Percentiles rank a stretch among this genome's conserved stretches.
These are phyloP conservation scores for Ilex aquifolium DNA, from an alignment of 257 asterid species.

Conservation along the genomic window DNA sequence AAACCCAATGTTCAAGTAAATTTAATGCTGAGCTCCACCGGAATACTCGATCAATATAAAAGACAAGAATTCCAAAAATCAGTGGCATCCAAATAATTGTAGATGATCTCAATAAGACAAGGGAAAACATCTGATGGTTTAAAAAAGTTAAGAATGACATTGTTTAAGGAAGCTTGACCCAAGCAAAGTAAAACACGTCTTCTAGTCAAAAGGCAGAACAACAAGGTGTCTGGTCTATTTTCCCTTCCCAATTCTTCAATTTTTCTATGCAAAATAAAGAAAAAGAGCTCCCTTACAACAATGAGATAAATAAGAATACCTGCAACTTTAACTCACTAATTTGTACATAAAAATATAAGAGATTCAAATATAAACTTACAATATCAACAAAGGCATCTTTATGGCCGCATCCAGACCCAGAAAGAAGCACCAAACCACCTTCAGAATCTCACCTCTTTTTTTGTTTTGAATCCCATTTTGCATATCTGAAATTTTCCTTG, in stretches of 20 bases:
- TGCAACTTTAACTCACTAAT: neutral
- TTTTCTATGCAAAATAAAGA: too few relatives aligned
- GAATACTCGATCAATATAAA: too few relatives aligned
- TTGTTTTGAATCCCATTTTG: conserved; percentile 27
- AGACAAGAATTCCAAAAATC: too few relatives aligned
- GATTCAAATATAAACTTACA: conserved; percentile 44
- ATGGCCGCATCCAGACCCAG: conserved; percentile 61
- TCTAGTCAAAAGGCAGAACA: neutral
- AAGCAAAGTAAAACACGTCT: neutral
- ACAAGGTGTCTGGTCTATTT: too few relatives aligned
- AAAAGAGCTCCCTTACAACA: too few relatives aligned
- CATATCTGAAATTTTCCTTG: conserved; percentile 34
- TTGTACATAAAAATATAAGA: conserved; percentile 8
- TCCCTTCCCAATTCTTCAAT: too few relatives aligned
- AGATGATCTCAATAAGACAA: too few relatives aligned
- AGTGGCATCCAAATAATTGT: too few relatives aligned
- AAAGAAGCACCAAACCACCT: conserved; percentile 53
- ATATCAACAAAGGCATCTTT: conserved; percentile 60
- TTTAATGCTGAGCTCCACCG: too few relatives aligned
- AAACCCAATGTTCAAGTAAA: too few relatives aligned
- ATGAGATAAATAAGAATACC: neutral
- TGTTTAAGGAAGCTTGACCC: neutral
- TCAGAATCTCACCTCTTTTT: conserved; percentile 33
- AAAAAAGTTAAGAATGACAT: neutral
- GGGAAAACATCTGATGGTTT: too few relatives aligned